Evolutionary conservation across 1,284 basidiomycete species (phyloP).

Genomic region (Leccinum solheimii): DNA sequence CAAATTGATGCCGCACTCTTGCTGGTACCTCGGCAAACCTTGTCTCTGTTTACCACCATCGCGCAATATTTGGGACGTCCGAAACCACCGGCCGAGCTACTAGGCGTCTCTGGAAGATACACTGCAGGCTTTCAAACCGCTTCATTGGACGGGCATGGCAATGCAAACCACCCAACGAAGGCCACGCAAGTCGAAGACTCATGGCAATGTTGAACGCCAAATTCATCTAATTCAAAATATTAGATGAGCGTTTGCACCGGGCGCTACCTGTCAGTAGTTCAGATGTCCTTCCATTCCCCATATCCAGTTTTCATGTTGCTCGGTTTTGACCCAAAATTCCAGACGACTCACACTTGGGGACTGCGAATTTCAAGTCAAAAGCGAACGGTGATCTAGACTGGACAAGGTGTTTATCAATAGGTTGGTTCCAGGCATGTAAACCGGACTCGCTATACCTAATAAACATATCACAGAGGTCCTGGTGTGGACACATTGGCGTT

Average conservation of each 20-base stretch:
- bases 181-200: background rate
- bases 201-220: background rate
- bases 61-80: background rate
- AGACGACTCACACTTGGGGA: background rate
- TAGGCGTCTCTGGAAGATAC: background rate
- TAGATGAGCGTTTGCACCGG: background rate
- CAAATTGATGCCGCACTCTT: background rate
- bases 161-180: background rate
- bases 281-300: background rate
- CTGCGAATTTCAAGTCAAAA: background rate
- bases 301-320: background rate
- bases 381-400: background rate
- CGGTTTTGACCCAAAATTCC: background rate
- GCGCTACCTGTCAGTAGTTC: background rate
- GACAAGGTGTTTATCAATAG: background rate
- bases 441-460: constrained; percentile 9
- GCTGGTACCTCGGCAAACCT: background rate
- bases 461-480: background rate
- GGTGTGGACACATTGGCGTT: background rate
- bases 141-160: too few relatives aligned
- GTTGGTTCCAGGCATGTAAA: constrained; percentile 5
- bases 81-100: background rate
- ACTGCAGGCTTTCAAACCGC: background rate
- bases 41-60: background rate
- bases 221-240: constrained; percentile 5